Evolutionary conservation across 768 basidiomycete genomes (phyloP).

Genomic region (Sistotremastrum suecicum): DNA sequence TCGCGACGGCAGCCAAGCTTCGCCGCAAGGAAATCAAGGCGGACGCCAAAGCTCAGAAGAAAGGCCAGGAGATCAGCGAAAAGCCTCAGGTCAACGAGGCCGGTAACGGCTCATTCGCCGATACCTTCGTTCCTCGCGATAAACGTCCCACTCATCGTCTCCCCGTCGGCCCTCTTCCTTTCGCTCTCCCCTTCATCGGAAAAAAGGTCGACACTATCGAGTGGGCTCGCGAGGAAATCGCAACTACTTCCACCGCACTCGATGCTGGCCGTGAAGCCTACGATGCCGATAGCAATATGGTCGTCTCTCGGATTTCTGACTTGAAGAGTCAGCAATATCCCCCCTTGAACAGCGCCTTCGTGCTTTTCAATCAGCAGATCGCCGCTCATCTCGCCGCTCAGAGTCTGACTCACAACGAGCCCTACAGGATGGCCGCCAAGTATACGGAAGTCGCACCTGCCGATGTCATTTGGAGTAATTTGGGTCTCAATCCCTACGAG

Average conservation of each 20-base stretch:
- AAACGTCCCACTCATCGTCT: slow-evolving; percentile 74
- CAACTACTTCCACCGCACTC: slow-evolving; percentile 34
- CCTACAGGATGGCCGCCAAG: slow-evolving; percentile 65
- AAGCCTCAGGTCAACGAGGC: slow-evolving; percentile 17
- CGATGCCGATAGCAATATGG: not conserved
- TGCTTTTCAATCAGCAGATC: slow-evolving; percentile 87
- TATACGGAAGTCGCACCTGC: slow-evolving; percentile 74
- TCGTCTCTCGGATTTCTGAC: no score
- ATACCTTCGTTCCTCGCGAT: slow-evolving; percentile 47
- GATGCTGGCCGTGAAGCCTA: slow-evolving; percentile 30
- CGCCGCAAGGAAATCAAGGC: slow-evolving; percentile 41
- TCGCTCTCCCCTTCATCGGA: slow-evolving; percentile 54
- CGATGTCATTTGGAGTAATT: slow-evolving; percentile 88
- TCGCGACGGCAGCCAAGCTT: slow-evolving; percentile 66
- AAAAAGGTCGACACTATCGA: slow-evolving; percentile 89
- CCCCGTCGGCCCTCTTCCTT: slow-evolving; percentile 32
- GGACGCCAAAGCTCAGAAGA: slow-evolving; percentile 19
- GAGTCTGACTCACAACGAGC: slow-evolving; percentile 61
- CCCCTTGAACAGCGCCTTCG: slow-evolving; percentile 59
- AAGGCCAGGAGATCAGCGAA: slow-evolving; percentile 14
- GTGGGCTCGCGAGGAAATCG: slow-evolving; percentile 72
- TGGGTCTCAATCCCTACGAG: slow-evolving; percentile 84
- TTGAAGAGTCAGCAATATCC: slow-evolving; percentile 29
- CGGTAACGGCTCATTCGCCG: slow-evolving; percentile 20
- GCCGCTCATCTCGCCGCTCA: slow-evolving; percentile 82